Evolutionary conservation across 805 yeast genomes (phyloP).

Genomic region (Wickerhamiella australiensis): DNA sequence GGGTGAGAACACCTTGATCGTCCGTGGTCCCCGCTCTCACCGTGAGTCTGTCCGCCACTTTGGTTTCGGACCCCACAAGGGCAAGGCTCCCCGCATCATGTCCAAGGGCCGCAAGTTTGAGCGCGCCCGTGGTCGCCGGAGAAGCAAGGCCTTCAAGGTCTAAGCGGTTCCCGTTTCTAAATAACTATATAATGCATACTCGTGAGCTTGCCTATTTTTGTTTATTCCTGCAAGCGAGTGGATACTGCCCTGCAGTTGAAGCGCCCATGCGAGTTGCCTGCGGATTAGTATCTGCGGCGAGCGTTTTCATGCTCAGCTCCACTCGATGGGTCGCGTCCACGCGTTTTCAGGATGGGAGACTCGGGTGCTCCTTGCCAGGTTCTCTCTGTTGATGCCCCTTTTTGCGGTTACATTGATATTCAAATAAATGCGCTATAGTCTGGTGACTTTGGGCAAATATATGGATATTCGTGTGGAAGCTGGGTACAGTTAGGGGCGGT

Average conservation of each 20-base stretch:
- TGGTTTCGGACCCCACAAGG: conserved; percentile 99
- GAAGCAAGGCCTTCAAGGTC: conserved; percentile 99
- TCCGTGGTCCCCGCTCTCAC: conserved; percentile 98
- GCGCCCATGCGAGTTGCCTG: conserved; percentile 2
- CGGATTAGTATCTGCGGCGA: background rate
- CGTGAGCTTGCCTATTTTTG: background rate
- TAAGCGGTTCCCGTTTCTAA: conserved; percentile 34
- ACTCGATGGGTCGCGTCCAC: background rate
- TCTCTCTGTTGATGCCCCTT: background rate
- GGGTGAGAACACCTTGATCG: conserved; percentile 95
- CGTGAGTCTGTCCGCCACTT: conserved; percentile 99
- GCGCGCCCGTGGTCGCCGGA: conserved; percentile 99
- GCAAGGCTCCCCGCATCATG: conserved; percentile 96
- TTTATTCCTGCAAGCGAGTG: background rate
- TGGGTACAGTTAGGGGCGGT: background rate
- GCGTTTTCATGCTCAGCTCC: background rate
- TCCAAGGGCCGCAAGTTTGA: conserved; percentile 99
- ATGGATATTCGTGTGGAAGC: background rate
- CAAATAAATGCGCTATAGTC: background rate
- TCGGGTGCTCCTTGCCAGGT: too few relatives aligned
- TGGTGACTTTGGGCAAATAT: background rate
- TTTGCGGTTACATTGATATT: background rate
- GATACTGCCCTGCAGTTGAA: background rate
- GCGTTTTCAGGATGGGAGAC: too few relatives aligned
- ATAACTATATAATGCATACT: conserved; percentile 5